Percentiles rank a stretch among this genome's conserved stretches.
Conservation (phyloP, 1,284 basidiomycete genomes). For the Austroboletus novae-zelandiae region DNA sequence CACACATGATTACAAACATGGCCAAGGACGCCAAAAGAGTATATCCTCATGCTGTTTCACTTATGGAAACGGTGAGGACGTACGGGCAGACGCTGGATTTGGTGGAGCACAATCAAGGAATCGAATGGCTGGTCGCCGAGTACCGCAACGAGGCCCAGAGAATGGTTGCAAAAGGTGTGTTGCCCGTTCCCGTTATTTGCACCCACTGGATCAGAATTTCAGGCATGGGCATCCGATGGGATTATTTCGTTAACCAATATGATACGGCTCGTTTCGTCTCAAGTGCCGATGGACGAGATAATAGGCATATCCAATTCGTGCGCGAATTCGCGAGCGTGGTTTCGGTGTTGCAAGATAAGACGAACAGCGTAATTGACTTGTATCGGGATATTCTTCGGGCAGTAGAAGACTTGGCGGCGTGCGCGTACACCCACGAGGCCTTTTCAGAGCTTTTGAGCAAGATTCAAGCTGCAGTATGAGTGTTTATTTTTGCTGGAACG, state of each 20-base stretch:
- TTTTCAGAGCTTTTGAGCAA: conserved; percentile 78
- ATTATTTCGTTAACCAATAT: conserved; percentile 92
- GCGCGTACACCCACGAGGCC: conserved; percentile 79
- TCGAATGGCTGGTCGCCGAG: conserved; percentile 91
- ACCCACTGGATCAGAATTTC: not conserved
- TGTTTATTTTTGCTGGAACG: not conserved
- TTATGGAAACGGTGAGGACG: conserved; percentile 98
- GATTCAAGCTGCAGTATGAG: conserved; percentile 81
- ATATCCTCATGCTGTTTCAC: conserved; percentile 95
- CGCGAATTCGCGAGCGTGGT: conserved; percentile 93
- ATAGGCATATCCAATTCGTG: conserved; percentile 90
- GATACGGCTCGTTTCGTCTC: conserved; percentile 76
- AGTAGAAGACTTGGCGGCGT: conserved; percentile 86
- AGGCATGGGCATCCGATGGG: conserved; percentile 96
- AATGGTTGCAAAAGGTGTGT: conserved; percentile 81
- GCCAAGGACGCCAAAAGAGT: conserved; percentile 98
- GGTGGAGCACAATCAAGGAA: conserved; percentile 85
- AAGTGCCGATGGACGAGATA: conserved; percentile 75
- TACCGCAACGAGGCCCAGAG: conserved; percentile 88
- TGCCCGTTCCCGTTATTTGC: not conserved
- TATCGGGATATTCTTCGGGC: conserved; percentile 83
- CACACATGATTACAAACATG: conserved; percentile 92
- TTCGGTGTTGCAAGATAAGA: conserved; percentile 91
- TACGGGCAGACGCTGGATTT: conserved; percentile 93
- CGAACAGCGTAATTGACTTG: conserved; percentile 89